Conservation (phyloP, 352 stramenopile species). For the Phytopythium aichiense region DNA sequence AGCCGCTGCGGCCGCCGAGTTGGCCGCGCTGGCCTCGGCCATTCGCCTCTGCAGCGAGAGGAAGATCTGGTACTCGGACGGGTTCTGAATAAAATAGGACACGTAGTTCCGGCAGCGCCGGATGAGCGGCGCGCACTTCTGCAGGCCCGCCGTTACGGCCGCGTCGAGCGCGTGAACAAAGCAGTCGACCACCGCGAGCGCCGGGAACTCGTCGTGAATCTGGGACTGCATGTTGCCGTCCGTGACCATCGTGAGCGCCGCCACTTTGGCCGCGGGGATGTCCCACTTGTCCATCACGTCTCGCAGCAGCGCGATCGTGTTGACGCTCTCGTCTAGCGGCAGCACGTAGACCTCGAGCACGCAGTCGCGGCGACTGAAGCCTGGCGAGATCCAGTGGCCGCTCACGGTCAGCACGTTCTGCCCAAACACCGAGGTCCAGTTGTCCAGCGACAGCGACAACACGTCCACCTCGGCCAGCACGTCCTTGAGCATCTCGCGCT, state of each 20-base stretch:
- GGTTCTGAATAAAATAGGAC: constrained; percentile 83
- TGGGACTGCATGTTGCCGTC: constrained; percentile 15
- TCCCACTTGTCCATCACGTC: constrained; percentile 85
- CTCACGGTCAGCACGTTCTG: constrained; percentile 79
- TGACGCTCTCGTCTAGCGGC: constrained; percentile 68
- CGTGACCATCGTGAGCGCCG: constrained; percentile 63
- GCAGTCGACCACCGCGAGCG: constrained; percentile 57
- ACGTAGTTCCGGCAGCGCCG: constrained; percentile 71
- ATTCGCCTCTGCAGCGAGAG: constrained; percentile 65
- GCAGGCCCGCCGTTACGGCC: constrained; percentile 46
- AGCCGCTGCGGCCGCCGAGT: not conserved
- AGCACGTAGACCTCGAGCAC: constrained; percentile 76
- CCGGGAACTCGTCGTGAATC: constrained; percentile 68
- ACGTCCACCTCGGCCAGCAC: constrained; percentile 72
- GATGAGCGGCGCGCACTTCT: constrained; percentile 58
- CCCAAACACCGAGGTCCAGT: constrained; percentile 75
- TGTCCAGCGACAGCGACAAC: constrained; percentile 72
- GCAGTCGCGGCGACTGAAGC: constrained; percentile 69
- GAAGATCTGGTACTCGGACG: constrained; percentile 81
- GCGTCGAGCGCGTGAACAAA: constrained; percentile 62
- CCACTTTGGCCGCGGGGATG: constrained; percentile 65
- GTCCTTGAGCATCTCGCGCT: constrained; percentile 77
- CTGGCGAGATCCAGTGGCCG: constrained; percentile 74
- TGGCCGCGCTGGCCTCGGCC: constrained; percentile 24
- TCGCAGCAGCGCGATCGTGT: constrained; percentile 70